A percentile compares a stretch with the other conserved stretches of the same genome.
These are phyloP conservation scores for Solanum bulbocastanum DNA, from an alignment of 257 asterid species.

Conservation along the genomic window DNA sequence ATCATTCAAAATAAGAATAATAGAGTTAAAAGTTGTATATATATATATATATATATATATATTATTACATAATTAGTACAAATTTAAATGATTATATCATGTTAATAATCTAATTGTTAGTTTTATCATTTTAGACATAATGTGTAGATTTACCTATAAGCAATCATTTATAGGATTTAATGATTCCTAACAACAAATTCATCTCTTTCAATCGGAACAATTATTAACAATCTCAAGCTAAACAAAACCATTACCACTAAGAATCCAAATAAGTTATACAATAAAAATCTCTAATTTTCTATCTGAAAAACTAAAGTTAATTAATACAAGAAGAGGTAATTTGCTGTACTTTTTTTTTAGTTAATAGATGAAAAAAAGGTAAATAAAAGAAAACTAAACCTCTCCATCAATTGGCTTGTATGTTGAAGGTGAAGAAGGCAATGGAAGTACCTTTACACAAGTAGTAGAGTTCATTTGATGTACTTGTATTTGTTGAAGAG, in stretches of 20 bases:
- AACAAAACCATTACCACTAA: neutral
- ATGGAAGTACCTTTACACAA: slow-evolving; percentile 53
- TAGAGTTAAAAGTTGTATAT: neutral
- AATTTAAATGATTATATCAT: neutral
- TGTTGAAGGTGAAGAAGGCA: slow-evolving; percentile 47
- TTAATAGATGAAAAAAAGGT: slow-evolving; percentile 12
- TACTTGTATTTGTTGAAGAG: slow-evolving; percentile 1
- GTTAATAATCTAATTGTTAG: neutral
- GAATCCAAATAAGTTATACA: neutral
- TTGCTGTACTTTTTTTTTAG: slow-evolving; percentile 5
- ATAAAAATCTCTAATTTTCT: neutral
- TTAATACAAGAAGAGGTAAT: neutral
- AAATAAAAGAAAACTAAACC: slow-evolving; percentile 15
- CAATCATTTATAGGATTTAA: neutral
- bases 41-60: too few species aligned
- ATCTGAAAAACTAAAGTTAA: slow-evolving; percentile 6
- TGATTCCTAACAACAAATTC: neutral
- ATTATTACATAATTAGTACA: neutral
- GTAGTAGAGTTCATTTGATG: slow-evolving; percentile 13
- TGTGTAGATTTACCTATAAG: neutral
- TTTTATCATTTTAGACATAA: neutral
- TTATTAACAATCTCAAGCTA: neutral
- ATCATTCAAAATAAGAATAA: neutral
- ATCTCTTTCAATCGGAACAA: neutral
- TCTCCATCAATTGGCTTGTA: slow-evolving; percentile 7